Percentiles rank a stretch among this genome's conserved stretches.
Conservation (phyloP, 495 filamentous ascomycete species). For the Chlorociboria aeruginascens region DNA sequence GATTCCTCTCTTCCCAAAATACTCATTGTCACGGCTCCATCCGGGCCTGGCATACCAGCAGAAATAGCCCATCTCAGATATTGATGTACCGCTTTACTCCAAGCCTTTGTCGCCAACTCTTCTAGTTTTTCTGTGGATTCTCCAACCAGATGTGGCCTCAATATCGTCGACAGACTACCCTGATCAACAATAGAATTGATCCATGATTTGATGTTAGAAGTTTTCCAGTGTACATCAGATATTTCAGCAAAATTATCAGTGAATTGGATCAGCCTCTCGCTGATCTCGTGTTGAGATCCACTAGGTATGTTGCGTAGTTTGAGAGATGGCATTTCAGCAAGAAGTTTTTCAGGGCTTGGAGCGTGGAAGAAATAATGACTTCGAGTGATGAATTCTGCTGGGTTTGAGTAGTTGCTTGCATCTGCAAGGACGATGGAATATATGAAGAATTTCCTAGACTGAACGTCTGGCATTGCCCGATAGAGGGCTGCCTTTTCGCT, state of each 20-base stretch:
- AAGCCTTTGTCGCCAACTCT: conserved; percentile 15
- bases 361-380: conserved; percentile 54
- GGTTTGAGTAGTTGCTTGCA: conserved; percentile 46
- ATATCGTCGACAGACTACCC: neutral
- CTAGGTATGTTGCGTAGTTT: conserved; percentile 10
- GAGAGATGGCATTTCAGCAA: neutral
- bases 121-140: conserved; percentile 33
- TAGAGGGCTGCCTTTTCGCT: neutral
- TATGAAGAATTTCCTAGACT: conserved; percentile 26
- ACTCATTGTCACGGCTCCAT: conserved; percentile 43
- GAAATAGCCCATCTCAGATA: conserved; percentile 59
- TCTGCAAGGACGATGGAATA: conserved; percentile 44
- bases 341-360: conserved; percentile 24
- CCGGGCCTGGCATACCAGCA: conserved; percentile 45
- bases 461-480: neutral
- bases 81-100: conserved; percentile 32
- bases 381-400: conserved; percentile 42
- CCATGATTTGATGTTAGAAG: neutral
- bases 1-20: conserved; percentile 52
- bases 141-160: neutral
- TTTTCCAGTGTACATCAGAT: conserved; percentile 20
- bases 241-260: conserved; percentile 11
- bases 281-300: conserved; percentile 19
- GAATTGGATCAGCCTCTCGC: neutral
- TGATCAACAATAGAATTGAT: conserved; percentile 1